Percentiles rank a stretch among this genome's conserved stretches.
Conservation (phyloP, 345 rosid genomes). For the Populus euphratica region DNA sequence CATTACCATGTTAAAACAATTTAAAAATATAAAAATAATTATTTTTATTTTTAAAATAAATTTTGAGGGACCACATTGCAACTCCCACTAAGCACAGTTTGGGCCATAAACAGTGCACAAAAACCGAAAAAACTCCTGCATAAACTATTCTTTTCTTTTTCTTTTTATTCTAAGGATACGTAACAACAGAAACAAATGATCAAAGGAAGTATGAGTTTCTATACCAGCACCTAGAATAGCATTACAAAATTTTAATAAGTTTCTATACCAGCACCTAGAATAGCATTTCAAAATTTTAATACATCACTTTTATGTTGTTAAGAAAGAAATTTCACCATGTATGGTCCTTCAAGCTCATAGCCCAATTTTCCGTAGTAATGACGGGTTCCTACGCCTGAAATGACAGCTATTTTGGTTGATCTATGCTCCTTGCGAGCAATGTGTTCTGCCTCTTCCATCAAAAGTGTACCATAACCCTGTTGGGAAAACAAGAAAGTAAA, state of each 20-base stretch:
- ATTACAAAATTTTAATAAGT: constrained; percentile 16
- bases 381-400: constrained; percentile 96
- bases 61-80: no score
- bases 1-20: no score
- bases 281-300: constrained; percentile 15
- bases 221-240: background rate
- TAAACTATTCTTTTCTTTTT: no score
- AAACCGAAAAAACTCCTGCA: background rate
- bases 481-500: background rate
- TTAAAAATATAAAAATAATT: no score
- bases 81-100: background rate
- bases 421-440: constrained; percentile 79
- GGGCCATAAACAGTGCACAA: background rate
- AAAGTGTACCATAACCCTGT: constrained; percentile 91
- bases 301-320: constrained; percentile 2
- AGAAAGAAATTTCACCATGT: constrained; percentile 78
- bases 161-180: background rate
- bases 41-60: no score
- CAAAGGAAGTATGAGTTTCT: background rate
- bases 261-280: background rate
- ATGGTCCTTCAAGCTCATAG: constrained; percentile 93
- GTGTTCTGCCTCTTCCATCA: constrained; percentile 97
- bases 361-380: constrained; percentile 90
- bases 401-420: constrained; percentile 77
- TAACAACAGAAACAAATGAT: background rate